Conservation (phyloP, 495 filamentous ascomycete species). For the Viridothelium virens region DNA sequence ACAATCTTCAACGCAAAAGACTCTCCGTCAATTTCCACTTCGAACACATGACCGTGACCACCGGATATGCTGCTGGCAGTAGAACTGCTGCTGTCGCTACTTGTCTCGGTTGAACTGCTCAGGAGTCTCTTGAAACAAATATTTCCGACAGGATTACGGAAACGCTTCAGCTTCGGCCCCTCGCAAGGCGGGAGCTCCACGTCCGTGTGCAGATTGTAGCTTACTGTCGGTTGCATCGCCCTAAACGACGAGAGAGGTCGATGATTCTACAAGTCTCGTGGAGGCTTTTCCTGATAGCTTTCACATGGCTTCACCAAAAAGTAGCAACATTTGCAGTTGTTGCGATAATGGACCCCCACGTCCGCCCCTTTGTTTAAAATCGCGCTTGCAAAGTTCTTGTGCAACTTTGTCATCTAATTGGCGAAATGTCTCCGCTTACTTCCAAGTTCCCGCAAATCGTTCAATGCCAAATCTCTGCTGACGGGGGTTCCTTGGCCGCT, state of each 20-base stretch:
- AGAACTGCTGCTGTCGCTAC: not conserved
- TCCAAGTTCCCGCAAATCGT: not conserved
- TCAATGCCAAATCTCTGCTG: constrained; percentile 2
- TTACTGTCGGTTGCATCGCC: not conserved
- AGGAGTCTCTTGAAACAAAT: not conserved
- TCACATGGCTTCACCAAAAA: not conserved
- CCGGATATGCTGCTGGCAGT: not conserved
- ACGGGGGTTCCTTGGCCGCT: not conserved
- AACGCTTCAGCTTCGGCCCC: constrained; percentile 2
- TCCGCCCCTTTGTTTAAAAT: not conserved
- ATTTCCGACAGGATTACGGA: not conserved
- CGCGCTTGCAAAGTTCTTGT: constrained; percentile 2
- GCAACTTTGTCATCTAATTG: constrained; percentile 1
- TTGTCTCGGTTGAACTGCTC: not conserved
- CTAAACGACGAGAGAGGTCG: not conserved
- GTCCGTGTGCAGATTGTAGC: not conserved
- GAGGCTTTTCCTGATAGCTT: not conserved
- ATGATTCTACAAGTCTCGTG: not conserved
- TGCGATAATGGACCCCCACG: not conserved
- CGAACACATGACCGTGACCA: constrained; percentile 8
- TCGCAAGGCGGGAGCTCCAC: constrained; percentile 1
- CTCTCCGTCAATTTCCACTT: constrained; percentile 6
- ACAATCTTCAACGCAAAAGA: not conserved
- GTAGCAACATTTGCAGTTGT: not conserved
- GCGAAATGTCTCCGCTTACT: constrained; percentile 6